Evolutionary conservation across 768 basidiomycete genomes (phyloP).

Genomic region (Hericium erinaceus): DNA sequence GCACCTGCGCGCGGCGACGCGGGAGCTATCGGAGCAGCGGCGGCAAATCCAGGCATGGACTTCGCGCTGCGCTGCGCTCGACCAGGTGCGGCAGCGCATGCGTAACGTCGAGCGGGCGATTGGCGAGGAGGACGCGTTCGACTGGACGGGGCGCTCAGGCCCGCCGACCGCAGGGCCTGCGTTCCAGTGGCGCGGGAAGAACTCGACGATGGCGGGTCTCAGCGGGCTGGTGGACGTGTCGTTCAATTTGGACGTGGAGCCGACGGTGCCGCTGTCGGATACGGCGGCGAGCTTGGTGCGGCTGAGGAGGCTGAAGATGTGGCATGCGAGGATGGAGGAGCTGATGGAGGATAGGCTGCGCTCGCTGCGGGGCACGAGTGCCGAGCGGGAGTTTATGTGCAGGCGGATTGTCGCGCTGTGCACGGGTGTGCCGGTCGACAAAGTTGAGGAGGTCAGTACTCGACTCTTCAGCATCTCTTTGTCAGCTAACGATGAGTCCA

Average conservation of each 20-base stretch:
- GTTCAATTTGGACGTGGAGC: conserved; percentile 61
- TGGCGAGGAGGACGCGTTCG: conserved; percentile 69
- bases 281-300: conserved; percentile 52
- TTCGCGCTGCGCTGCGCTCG: conserved; percentile 62
- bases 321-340: conserved; percentile 75
- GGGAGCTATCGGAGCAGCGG: conserved; percentile 84
- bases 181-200: conserved; percentile 61
- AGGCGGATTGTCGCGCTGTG: conserved; percentile 86
- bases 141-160: conserved; percentile 76
- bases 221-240: conserved; percentile 56
- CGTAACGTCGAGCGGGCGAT: conserved; percentile 79
- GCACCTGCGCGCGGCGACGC: conserved; percentile 82
- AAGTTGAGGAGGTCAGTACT: conserved; percentile 74
- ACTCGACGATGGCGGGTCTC: conserved; percentile 57
- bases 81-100: conserved; percentile 70
- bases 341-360: conserved; percentile 63
- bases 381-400: conserved; percentile 87
- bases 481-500: conserved; percentile 9
- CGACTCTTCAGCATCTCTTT: neutral
- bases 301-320: conserved; percentile 68
- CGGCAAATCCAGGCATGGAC: conserved; percentile 78
- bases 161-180: conserved; percentile 41
- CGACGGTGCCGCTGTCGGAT: conserved; percentile 55
- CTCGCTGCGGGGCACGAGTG: conserved; percentile 66
- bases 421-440: conserved; percentile 77